Conservation (phyloP, 164 flowering plant species). For the Vitis rotundifolia region DNA sequence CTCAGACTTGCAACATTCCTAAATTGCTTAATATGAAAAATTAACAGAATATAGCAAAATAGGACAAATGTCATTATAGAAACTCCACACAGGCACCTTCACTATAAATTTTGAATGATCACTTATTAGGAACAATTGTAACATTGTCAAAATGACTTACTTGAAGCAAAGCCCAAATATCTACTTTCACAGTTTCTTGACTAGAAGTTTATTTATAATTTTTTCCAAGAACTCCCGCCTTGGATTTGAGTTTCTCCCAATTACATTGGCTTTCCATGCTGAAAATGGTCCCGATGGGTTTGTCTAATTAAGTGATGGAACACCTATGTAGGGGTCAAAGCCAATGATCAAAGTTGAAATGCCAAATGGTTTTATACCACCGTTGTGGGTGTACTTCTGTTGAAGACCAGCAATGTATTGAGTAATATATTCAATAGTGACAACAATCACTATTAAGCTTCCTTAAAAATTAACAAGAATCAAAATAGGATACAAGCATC, state of each 20-base stretch:
- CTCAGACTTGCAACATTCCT: no score
- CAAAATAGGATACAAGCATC: no score
- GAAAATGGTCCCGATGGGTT: conserved; percentile 98
- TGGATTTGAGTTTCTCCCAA: conserved; percentile 94
- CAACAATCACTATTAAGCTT: conserved; percentile 21
- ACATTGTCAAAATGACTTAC: conserved; percentile 27
- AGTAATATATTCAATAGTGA: conserved; percentile 93
- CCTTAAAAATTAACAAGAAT: no score
- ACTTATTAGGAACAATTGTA: no score
- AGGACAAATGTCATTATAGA: no score
- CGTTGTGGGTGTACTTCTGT: conserved; percentile 97
- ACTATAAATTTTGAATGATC: no score
- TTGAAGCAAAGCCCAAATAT: conserved; percentile 93
- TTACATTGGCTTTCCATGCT: conserved; percentile 98
- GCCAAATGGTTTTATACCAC: conserved; percentile 97
- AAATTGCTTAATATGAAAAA: no score
- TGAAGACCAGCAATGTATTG: conserved; percentile 97
- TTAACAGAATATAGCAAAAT: no score
- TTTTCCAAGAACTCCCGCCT: conserved; percentile 86
- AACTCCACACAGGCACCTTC: no score
- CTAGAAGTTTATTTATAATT: conserved; percentile 95
- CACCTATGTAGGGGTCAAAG: conserved; percentile 85
- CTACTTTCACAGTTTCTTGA: conserved; percentile 88
- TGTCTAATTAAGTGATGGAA: conserved; percentile 91
- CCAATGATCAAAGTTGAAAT: conserved; percentile 94